phyloP scores from a whole-genome alignment of 2,329 filamentous ascomycete genomes.

The Curvularia sp. region DNA sequence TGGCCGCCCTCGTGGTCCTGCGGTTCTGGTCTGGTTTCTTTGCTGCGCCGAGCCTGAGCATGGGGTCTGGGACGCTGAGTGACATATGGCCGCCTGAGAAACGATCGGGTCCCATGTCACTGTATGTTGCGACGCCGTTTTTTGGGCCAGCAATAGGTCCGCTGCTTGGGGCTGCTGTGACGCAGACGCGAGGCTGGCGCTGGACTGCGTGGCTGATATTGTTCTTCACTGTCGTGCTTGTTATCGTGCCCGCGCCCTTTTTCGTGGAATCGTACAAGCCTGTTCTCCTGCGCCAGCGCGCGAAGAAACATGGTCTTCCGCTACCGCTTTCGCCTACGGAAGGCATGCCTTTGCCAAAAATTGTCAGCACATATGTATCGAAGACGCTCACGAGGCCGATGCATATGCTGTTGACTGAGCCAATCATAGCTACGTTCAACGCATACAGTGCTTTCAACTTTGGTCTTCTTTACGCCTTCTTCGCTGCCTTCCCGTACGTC shows the following conservation, averaged over 20 bases:
- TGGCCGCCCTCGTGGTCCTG: conserved; percentile 73
- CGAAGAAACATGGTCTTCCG: conserved; percentile 25
- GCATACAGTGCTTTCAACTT: conserved; percentile 38
- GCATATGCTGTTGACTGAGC: conserved; percentile 48
- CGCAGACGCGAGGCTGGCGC: conserved; percentile 49
- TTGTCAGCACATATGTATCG: conserved; percentile 15
- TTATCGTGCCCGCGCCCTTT: conserved; percentile 48
- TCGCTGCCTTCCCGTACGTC: conserved; percentile 35
- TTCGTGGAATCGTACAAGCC: conserved; percentile 63
- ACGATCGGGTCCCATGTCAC: conserved; percentile 39
- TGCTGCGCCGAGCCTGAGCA: conserved; percentile 44
- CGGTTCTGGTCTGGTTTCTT: conserved; percentile 59
- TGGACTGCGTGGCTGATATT: conserved; percentile 53
- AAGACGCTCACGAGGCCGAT: conserved; percentile 57
- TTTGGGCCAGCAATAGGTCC: conserved; percentile 48
- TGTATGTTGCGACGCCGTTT: conserved; percentile 49
- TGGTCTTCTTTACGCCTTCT: conserved; percentile 35
- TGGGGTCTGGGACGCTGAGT: conserved; percentile 51
- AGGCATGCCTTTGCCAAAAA: conserved; percentile 10
- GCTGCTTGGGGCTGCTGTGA: conserved; percentile 52
- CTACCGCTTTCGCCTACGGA: conserved; percentile 16
- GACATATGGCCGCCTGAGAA: conserved; percentile 45
- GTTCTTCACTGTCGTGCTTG: conserved; percentile 47
- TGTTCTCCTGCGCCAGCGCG: conserved; percentile 51
- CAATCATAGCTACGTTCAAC: conserved; percentile 30